These are phyloP conservation scores for Atkinsonella texensis DNA, from an alignment of 2,329 filamentous ascomycete genomes.

Conservation along the genomic window DNA sequence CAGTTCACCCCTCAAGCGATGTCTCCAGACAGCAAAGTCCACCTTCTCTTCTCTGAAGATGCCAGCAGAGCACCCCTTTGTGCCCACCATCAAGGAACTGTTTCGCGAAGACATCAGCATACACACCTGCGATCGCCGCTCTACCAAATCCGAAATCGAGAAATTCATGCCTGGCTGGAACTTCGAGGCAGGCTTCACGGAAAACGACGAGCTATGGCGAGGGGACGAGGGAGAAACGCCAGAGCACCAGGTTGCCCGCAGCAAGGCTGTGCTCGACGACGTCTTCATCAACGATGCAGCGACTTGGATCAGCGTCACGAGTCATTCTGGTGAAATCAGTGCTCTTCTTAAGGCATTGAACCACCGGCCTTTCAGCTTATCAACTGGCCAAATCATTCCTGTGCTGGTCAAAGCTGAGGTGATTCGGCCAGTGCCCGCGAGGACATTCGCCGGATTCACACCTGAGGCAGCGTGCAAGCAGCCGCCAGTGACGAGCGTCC, in stretches of 20 bases:
- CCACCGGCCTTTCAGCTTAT: slow-evolving; percentile 48
- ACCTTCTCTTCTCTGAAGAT: slow-evolving; percentile 46
- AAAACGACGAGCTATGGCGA: slow-evolving; percentile 37
- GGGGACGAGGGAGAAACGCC: slow-evolving; percentile 28
- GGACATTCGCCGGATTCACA: slow-evolving; percentile 22
- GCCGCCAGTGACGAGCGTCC: slow-evolving; percentile 31
- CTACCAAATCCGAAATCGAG: slow-evolving; percentile 40
- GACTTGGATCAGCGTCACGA: slow-evolving; percentile 48
- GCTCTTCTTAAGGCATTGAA: slow-evolving; percentile 41
- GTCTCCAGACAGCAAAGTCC: slow-evolving; percentile 47
- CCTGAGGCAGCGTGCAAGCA: slow-evolving; percentile 30
- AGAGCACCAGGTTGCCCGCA: slow-evolving; percentile 36
- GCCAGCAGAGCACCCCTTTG: slow-evolving; percentile 38
- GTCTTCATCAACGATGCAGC: slow-evolving; percentile 40
- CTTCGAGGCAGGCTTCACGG: slow-evolving; percentile 50
- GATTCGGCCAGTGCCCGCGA: slow-evolving; percentile 17
- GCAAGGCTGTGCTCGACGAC: slow-evolving; percentile 40
- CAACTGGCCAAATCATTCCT: slow-evolving; percentile 57
- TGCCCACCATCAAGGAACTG: slow-evolving; percentile 49
- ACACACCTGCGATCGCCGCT: slow-evolving; percentile 56
- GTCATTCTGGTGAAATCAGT: slow-evolving; percentile 45
- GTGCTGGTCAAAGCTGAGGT: slow-evolving; percentile 51
- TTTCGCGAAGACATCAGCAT: slow-evolving; percentile 54
- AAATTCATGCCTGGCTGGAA: slow-evolving; percentile 37
- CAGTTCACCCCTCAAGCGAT: slow-evolving; percentile 50